Conservation (phyloP, 2,329 filamentous ascomycete genomes). For the Xylariaceae sp. region DNA sequence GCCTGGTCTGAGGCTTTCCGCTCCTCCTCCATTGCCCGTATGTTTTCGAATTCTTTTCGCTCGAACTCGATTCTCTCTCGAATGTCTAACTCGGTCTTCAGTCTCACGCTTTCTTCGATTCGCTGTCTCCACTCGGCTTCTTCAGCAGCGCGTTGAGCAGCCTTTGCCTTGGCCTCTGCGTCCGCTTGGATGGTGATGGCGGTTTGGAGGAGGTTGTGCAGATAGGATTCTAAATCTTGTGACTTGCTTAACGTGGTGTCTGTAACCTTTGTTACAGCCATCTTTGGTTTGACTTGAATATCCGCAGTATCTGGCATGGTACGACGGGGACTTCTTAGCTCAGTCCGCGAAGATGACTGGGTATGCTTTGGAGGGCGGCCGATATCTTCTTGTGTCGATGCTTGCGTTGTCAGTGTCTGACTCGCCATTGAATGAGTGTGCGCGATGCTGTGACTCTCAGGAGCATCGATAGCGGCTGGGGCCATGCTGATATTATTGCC, state of each 20-base stretch:
- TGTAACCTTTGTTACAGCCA: not conserved
- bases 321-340: no score
- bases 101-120: not conserved
- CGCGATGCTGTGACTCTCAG: no score
- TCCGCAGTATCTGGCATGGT: not conserved
- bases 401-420: no score
- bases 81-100: not conserved
- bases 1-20: not conserved
- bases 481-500: no score
- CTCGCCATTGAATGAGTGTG: no score
- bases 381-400: no score
- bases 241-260: not conserved
- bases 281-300: not conserved
- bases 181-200: slow-evolving; percentile 1
- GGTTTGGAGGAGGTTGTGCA: not conserved
- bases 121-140: not conserved
- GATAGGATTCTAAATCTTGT: not conserved
- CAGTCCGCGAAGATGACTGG: no score
- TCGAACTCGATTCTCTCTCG: not conserved
- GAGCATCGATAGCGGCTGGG: no score
- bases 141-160: not conserved
- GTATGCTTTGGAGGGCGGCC: no score
- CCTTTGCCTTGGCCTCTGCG: not conserved
- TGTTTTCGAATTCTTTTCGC: not conserved
- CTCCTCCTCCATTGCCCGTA: not conserved